Percentiles rank a stretch among this genome's conserved stretches.
These are phyloP conservation scores for Fistulifera pelliculosa DNA, from an alignment of 108 stramenopile genomes.

Conservation along the genomic window DNA sequence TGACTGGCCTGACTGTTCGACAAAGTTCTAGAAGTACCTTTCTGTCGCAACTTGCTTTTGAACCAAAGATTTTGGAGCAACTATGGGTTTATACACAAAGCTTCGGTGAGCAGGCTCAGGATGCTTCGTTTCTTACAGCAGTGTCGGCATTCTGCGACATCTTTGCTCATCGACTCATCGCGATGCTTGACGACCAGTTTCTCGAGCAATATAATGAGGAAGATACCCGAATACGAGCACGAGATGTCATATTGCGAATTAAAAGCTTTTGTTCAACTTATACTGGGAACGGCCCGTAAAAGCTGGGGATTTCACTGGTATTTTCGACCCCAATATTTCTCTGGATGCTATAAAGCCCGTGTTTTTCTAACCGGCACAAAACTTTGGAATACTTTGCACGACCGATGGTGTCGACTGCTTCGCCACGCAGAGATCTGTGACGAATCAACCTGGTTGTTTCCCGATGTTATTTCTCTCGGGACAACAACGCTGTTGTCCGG, in stretches of 20 bases:
- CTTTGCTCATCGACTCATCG: constrained; percentile 62
- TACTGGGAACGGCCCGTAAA: constrained; percentile 72
- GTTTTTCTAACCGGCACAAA: constrained; percentile 71
- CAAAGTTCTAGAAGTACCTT: background rate
- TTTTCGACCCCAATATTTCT: background rate
- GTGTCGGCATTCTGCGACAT: constrained; percentile 65
- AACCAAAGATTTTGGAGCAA: background rate
- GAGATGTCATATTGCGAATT: constrained; percentile 35
- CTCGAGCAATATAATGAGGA: constrained; percentile 24
- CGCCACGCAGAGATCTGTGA: constrained; percentile 51
- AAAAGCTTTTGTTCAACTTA: constrained; percentile 38
- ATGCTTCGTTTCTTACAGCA: constrained; percentile 6
- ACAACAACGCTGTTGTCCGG: constrained; percentile 2
- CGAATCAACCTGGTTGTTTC: constrained; percentile 74
- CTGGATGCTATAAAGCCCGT: constrained; percentile 21
- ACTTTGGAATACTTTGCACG: constrained; percentile 74
- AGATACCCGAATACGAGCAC: constrained; percentile 23
- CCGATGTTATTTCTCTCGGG: constrained; percentile 2
- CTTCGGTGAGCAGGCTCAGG: background rate
- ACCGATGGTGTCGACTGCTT: constrained; percentile 76
- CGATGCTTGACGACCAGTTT: constrained; percentile 73
- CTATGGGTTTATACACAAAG: background rate
- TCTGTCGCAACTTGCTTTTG: background rate
- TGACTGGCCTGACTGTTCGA: background rate
- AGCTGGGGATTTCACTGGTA: constrained; percentile 24